Base-by-base conservation (phyloP, 2,329 filamentous ascomycete species). In the Aurifilum marmelostoma region DNA sequence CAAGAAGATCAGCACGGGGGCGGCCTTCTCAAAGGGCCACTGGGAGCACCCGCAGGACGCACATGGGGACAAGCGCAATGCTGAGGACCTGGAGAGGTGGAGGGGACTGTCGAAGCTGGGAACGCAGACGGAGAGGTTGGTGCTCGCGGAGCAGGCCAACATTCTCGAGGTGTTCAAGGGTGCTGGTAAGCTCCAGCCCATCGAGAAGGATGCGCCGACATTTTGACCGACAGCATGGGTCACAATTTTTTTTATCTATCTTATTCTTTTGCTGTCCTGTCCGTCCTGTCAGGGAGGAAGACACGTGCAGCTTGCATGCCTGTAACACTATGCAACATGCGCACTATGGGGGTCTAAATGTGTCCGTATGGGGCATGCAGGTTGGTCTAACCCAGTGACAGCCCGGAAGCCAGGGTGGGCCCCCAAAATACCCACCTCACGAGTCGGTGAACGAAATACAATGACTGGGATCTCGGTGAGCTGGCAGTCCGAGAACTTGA, bases 21-120 rank as follows among this genome's bases (percentile, higher is more conserved):
- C 89, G 7, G 83, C 79, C 0, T 88, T 89, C 71, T 86, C 83
- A 0, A 82, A 84, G 73, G 85, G 83, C 0, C 86, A 89, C 71
- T 88, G 86, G 87, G 83, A 86, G 71, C 73, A 83, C 32, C 75
- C 81, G 0, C 73, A 81, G 58, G 80, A 81, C 1, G 86, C 87
- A 0, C 82, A 87, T 69, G 87, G 86, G 1, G 84, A 88, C 69
- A 88, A 89, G 78, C 77, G 85, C 14, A 84, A 87, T 27, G 72
- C 75, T 1, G 75, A 81, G 14, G 85, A 87, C 72, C 77, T 88
- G 14, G 79, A 82, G 67, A 76, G 85, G 21, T 88, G 86, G 86
- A 81, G 82, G 65, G 77, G 75, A 0, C 73, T 87, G 63, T 83
- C 84, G 0, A 81, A 78, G 58, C 75, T 86, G 2, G 86, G 85